A percentile compares a stretch with the other conserved stretches of the same genome.
Conservation (phyloP, 768 basidiomycete genomes). For the Gloeostereum incarnatum region DNA sequence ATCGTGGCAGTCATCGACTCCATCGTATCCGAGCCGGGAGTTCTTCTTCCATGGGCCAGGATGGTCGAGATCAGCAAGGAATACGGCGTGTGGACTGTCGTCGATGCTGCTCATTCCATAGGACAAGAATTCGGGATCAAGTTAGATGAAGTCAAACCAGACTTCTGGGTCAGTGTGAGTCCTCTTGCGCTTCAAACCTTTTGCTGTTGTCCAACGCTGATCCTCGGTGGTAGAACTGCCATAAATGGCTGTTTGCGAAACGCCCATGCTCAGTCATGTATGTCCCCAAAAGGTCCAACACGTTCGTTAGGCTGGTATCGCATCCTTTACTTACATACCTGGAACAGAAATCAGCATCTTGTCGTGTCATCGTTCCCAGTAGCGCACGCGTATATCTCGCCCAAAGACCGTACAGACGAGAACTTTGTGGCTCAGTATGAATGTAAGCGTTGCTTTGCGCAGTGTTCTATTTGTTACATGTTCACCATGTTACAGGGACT, state of each 20-base stretch:
- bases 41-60: constrained; percentile 49
- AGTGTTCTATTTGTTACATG: neutral
- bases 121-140: constrained; percentile 49
- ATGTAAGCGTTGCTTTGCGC: constrained; percentile 38
- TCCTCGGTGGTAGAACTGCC: constrained; percentile 33
- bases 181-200: neutral
- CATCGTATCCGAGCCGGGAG: constrained; percentile 41
- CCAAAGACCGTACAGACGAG: constrained; percentile 23
- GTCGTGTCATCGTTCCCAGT: constrained; percentile 55
- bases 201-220: constrained; percentile 1
- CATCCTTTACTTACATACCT: no score
- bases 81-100: constrained; percentile 40
- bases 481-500: constrained; percentile 56
- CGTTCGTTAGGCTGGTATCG: neutral
- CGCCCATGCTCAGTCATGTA: constrained; percentile 42
- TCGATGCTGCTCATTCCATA: constrained; percentile 62
- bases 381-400: constrained; percentile 39
- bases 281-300: constrained; percentile 21
- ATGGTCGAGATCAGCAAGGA: constrained; percentile 45
- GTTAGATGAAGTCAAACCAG: constrained; percentile 34
- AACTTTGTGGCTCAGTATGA: constrained; percentile 45
- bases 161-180: constrained; percentile 54
- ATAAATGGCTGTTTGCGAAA: constrained; percentile 57
- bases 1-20: constrained; percentile 48
- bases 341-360: constrained; percentile 53